phyloP scores from a whole-genome alignment of 129 eudicot species.

The Helianthus tuberosus region DNA sequence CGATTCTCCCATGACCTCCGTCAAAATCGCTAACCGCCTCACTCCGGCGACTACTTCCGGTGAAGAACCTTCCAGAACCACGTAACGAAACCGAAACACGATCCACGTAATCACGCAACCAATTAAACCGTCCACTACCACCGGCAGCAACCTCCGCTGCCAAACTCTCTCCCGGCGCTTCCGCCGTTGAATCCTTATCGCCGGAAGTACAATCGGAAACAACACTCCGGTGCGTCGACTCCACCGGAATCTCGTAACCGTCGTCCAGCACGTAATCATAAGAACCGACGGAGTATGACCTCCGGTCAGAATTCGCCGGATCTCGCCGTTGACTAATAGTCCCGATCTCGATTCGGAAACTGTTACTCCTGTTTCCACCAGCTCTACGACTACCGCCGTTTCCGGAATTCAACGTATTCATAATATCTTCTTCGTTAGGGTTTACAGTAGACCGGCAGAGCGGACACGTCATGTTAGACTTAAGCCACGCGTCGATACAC shows the following conservation, averaged over 20 bases:
- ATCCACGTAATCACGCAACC: conserved; percentile 89
- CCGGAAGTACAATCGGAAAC: conserved; percentile 32
- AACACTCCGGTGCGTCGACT: conserved; percentile 51
- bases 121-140: conserved; percentile 50
- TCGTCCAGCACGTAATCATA: conserved; percentile 76
- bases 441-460: conserved; percentile 71
- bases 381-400: neutral
- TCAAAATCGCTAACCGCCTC: conserved; percentile 63
- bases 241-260: conserved; percentile 65
- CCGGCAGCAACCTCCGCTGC: conserved; percentile 54
- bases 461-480: conserved; percentile 71
- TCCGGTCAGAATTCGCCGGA: conserved; percentile 16
- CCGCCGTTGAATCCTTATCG: conserved; percentile 62
- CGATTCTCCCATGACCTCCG: conserved; percentile 48
- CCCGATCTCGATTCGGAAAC: conserved; percentile 79
- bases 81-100: conserved; percentile 72
- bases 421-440: conserved; percentile 51
- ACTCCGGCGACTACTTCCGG: conserved; percentile 83
- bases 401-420: conserved; percentile 42
- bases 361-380: conserved; percentile 24
- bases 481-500: conserved; percentile 81
- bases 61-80: conserved; percentile 82
- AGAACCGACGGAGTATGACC: conserved; percentile 81
- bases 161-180: conserved; percentile 57
- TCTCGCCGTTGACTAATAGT: conserved; percentile 57